Evolutionary conservation across 2,329 filamentous ascomycete species (phyloP).

Genomic region (Westerdykella aurantiaca): DNA sequence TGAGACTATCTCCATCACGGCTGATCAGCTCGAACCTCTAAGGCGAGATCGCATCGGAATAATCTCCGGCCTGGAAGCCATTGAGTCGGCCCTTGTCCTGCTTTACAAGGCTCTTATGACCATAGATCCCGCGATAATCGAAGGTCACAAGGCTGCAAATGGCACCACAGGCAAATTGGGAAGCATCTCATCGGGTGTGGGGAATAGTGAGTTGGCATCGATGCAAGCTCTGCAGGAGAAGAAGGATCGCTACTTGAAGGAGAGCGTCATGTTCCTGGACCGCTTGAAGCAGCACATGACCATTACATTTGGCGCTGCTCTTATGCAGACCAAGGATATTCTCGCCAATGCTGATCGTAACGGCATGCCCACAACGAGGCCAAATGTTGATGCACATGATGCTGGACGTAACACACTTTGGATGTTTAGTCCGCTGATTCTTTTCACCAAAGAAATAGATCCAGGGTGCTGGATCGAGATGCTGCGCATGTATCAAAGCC

Average conservation of each 20-base stretch:
- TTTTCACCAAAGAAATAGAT: slow-evolving; percentile 85
- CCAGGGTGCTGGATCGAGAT: slow-evolving; percentile 72
- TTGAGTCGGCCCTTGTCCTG: slow-evolving; percentile 70
- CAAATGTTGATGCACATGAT: slow-evolving; percentile 65
- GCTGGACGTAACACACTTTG: slow-evolving; percentile 68
- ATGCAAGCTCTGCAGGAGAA: slow-evolving; percentile 96
- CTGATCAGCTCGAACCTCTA: slow-evolving; percentile 67
- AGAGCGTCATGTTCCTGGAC: slow-evolving; percentile 70
- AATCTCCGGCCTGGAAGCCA: slow-evolving; percentile 63
- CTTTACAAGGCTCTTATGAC: slow-evolving; percentile 91
- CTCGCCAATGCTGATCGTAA: slow-evolving; percentile 47
- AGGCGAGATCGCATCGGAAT: slow-evolving; percentile 68
- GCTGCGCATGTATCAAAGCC: slow-evolving; percentile 73
- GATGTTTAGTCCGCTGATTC: slow-evolving; percentile 79
- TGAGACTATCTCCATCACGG: slow-evolving; percentile 82
- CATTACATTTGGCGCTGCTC: slow-evolving; percentile 69
- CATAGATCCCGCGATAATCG: slow-evolving; percentile 75
- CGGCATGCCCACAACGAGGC: slow-evolving; percentile 49
- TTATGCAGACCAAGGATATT: slow-evolving; percentile 62
- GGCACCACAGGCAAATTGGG: slow-evolving; percentile 36
- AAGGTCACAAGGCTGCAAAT: slow-evolving; percentile 38
- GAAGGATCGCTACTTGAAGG: slow-evolving; percentile 77
- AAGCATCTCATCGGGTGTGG: slow-evolving; percentile 51
- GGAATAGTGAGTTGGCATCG: slow-evolving; percentile 67
- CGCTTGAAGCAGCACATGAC: slow-evolving; percentile 78